These are phyloP conservation scores for Exidia glandulosa DNA, from an alignment of 768 basidiomycete genomes.

Conservation along the genomic window DNA sequence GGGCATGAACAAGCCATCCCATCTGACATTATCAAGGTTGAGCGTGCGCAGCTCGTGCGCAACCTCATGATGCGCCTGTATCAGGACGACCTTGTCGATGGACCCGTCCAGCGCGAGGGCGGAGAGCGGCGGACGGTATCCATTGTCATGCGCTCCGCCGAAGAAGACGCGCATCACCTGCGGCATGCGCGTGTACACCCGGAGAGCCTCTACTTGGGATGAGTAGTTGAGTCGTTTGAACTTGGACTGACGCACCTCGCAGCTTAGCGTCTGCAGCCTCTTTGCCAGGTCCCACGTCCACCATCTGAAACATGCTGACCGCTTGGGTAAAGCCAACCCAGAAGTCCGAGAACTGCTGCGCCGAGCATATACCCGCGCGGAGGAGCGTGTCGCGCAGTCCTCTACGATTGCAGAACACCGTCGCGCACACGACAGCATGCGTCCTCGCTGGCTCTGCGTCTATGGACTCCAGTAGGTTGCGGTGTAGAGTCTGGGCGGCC, in stretches of 20 bases:
- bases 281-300: slow-evolving; percentile 61
- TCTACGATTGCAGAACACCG: not conserved
- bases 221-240: not conserved
- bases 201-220: slow-evolving; percentile 48
- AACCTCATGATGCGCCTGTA: slow-evolving; percentile 51
- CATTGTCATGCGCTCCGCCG: slow-evolving; percentile 55
- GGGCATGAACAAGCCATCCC: not conserved
- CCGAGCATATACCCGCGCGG: slow-evolving; percentile 43
- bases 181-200: slow-evolving; percentile 51
- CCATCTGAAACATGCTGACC: slow-evolving; percentile 50
- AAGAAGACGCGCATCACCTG: slow-evolving; percentile 59
- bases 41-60: slow-evolving; percentile 48
- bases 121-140: slow-evolving; percentile 51
- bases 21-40: slow-evolving; percentile 18
- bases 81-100: slow-evolving; percentile 50
- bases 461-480: slow-evolving; percentile 11
- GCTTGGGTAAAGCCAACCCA: slow-evolving; percentile 53
- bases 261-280: slow-evolving; percentile 70
- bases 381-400: slow-evolving; percentile 21
- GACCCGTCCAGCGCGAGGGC: slow-evolving; percentile 58
- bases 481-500: slow-evolving; percentile 39
- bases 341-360: slow-evolving; percentile 62
- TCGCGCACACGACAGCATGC: not conserved
- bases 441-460: not conserved
- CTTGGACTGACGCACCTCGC: slow-evolving; percentile 41